Conservation (phyloP, 2,329 filamentous ascomycete genomes). For the Verticillium isaacii region DNA sequence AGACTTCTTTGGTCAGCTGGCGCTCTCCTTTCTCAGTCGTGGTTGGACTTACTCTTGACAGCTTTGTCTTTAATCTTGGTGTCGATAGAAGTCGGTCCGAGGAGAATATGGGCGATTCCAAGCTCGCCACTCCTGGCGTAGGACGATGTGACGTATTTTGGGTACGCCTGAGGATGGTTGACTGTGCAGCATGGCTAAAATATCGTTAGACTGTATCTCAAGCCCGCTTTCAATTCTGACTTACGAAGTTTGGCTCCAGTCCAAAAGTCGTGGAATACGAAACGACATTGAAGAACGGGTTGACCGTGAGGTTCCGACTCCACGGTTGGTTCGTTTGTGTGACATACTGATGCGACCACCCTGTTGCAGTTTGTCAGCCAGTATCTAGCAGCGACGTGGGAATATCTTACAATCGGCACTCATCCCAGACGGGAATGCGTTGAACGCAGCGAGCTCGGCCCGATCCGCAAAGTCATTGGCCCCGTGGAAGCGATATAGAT, state of each 20-base stretch:
- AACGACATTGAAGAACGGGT: constrained; percentile 29
- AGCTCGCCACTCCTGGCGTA: constrained; percentile 27
- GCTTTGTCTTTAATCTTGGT: constrained; percentile 19
- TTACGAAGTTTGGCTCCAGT: constrained; percentile 40
- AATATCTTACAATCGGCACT: constrained; percentile 32
- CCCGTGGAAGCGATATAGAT: constrained; percentile 26
- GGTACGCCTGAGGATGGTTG: constrained; percentile 52
- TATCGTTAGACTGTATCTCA: neutral
- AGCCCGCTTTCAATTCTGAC: neutral
- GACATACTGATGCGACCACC: constrained; percentile 53
- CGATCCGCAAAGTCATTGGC: constrained; percentile 39
- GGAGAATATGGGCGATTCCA: constrained; percentile 39
- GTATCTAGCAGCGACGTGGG: too few relatives aligned
- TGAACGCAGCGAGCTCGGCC: constrained; percentile 49
- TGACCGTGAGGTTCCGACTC: constrained; percentile 29
- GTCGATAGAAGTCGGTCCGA: constrained; percentile 34
- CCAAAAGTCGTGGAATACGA: constrained; percentile 32
- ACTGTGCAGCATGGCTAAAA: constrained; percentile 49
- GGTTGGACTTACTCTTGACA: constrained; percentile 14
- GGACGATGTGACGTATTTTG: constrained; percentile 42
- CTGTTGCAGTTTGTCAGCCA: neutral
- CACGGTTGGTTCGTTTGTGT: constrained; percentile 48
- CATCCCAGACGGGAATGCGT: constrained; percentile 46
- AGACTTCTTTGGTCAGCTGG: constrained; percentile 17
- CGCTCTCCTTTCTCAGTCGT: neutral